These are phyloP conservation scores for Fusarium stilboides DNA, from an alignment of 2,329 filamentous ascomycete genomes.

Conservation along the genomic window DNA sequence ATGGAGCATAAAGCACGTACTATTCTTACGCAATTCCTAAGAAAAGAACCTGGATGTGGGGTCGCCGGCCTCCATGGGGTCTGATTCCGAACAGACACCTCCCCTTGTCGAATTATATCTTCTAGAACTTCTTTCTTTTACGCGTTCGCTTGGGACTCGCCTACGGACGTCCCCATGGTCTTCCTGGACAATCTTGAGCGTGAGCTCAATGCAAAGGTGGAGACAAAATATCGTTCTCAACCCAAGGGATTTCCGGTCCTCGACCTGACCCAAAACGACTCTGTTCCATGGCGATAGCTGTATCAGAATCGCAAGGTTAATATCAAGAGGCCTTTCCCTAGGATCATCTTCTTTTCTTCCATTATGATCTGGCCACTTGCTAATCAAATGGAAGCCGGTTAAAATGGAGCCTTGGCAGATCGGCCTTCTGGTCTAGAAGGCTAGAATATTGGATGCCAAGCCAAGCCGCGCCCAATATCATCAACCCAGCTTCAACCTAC, in stretches of 20 bases:
- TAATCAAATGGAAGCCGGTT: conserved; percentile 5
- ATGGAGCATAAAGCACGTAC: conserved; percentile 19
- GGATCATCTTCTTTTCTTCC: conserved; percentile 15
- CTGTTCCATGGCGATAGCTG: conserved; percentile 9
- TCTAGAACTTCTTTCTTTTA: conserved; percentile 40
- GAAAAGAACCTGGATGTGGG: conserved; percentile 34
- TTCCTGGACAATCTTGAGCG: conserved; percentile 1
- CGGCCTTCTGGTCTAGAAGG: neutral
- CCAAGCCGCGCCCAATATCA: conserved; percentile 10
- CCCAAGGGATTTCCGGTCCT: neutral
- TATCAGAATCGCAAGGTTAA: conserved; percentile 2
- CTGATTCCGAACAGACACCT: conserved; percentile 24
- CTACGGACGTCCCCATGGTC: conserved; percentile 1
- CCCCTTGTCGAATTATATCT: conserved; percentile 10
- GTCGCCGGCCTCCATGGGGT: conserved; percentile 4
- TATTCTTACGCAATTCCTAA: conserved; percentile 8
- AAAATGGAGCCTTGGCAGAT: conserved; percentile 14
- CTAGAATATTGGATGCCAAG: neutral
- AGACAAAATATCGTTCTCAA: conserved; percentile 1
- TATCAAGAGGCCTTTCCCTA: conserved; percentile 1
- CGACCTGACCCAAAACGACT: neutral
- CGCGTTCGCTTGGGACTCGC: conserved; percentile 9
- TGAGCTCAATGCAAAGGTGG: conserved; percentile 1
- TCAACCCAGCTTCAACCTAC: conserved; percentile 1
- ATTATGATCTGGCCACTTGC: conserved; percentile 3